phyloP scores from a whole-genome alignment of 768 basidiomycete species.

The Suillus variegatus region DNA sequence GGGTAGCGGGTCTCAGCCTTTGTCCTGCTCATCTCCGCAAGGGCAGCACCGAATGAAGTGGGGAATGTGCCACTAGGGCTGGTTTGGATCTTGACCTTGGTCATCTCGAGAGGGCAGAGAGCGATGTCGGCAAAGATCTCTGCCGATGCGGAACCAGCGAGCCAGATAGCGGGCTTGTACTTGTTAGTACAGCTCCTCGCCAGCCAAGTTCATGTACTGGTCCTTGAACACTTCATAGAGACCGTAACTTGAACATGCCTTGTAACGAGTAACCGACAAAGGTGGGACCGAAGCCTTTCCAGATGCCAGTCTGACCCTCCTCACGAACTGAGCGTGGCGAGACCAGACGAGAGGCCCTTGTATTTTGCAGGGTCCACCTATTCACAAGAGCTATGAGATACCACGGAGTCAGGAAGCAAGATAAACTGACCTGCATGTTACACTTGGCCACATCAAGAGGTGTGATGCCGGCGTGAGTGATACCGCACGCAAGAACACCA shows the following conservation, averaged over 20 bases:
- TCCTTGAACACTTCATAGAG: slow-evolving; percentile 98
- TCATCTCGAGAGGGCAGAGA: slow-evolving; percentile 94
- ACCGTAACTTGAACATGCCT: slow-evolving; percentile 98
- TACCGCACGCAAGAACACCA: slow-evolving; percentile 83
- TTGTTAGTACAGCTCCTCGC: slow-evolving; percentile 76
- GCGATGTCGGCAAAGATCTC: slow-evolving; percentile 97
- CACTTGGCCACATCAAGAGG: slow-evolving; percentile 89
- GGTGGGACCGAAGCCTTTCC: slow-evolving; percentile 95
- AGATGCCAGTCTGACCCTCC: slow-evolving; percentile 83
- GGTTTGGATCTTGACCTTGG: slow-evolving; percentile 90
- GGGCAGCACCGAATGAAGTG: slow-evolving; percentile 67
- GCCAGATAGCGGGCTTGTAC: slow-evolving; percentile 91
- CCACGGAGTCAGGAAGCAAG: neutral
- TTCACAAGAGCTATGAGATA: neutral
- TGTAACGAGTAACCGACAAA: slow-evolving; percentile 92
- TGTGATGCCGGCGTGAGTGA: slow-evolving; percentile 87
- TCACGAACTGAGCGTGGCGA: slow-evolving; percentile 71
- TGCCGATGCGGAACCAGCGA: slow-evolving; percentile 90
- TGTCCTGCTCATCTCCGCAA: slow-evolving; percentile 67
- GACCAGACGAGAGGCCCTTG: slow-evolving; percentile 60
- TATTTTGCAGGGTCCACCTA: slow-evolving; percentile 81
- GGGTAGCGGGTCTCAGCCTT: slow-evolving; percentile 78
- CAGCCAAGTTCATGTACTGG: slow-evolving; percentile 83
- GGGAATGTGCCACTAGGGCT: slow-evolving; percentile 77
- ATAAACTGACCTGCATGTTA: slow-evolving; percentile 77